Conservation (phyloP, 305 asterid genomes). For the Rubia balearica region DNA sequence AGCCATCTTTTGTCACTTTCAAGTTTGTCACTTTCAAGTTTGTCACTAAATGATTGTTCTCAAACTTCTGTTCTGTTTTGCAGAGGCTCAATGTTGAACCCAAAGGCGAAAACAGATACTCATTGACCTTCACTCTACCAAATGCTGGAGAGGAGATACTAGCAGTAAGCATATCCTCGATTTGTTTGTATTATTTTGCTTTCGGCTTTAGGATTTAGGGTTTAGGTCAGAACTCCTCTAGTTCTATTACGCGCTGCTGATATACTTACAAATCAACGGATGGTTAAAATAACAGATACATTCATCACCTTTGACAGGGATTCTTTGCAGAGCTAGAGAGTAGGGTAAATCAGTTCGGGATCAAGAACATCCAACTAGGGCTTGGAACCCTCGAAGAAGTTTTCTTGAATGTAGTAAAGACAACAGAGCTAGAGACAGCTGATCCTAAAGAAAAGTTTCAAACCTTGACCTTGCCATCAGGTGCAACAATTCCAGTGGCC, state of each 20-base stretch:
- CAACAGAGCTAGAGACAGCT: constrained; percentile 70
- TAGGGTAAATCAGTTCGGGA: constrained; percentile 52
- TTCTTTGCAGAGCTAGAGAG: constrained; percentile 72
- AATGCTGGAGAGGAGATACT: constrained; percentile 69
- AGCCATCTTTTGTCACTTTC: constrained; percentile 12
- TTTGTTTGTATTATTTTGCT: neutral
- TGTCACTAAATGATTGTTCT: constrained; percentile 6
- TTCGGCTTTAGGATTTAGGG: neutral
- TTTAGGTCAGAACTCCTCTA: neutral
- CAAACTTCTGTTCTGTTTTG: constrained; percentile 13
- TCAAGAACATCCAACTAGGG: constrained; percentile 77
- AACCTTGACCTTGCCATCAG: constrained; percentile 50
- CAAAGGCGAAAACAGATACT: constrained; percentile 68
- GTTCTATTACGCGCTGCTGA: neutral
- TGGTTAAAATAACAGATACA: too few species aligned
- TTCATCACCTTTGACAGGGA: constrained; percentile 30
- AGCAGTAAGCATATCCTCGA: constrained; percentile 38
- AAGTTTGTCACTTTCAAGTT: neutral
- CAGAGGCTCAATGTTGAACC: constrained; percentile 70
- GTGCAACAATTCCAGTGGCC: constrained; percentile 59
- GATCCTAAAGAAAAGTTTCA: constrained; percentile 50
- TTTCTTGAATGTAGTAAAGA: constrained; percentile 62
- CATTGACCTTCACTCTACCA: constrained; percentile 70
- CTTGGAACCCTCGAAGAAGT: constrained; percentile 94
- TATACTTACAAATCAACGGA: too few species aligned